Percentiles rank a stretch among this genome's conserved stretches.
phyloP scores from a whole-genome alignment of 2,329 filamentous ascomycete species.

The Coniochaeta sp. region DNA sequence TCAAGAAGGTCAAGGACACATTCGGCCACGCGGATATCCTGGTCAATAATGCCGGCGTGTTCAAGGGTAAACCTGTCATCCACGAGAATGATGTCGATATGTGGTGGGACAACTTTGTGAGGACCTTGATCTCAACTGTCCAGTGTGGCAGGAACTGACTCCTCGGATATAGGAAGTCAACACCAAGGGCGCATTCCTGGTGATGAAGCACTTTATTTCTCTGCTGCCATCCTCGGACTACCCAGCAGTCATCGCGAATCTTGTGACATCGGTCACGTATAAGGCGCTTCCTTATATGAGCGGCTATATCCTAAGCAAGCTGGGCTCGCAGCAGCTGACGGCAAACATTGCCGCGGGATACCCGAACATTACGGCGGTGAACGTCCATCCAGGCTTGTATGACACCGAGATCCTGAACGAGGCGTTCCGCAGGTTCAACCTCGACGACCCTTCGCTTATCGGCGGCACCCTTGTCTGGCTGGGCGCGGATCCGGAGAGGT shows the following conservation, averaged over 20 bases:
- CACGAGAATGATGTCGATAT: constrained; percentile 7
- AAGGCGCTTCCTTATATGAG: constrained; percentile 13
- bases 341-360: constrained; percentile 23
- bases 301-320: constrained; percentile 24
- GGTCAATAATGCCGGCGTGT: constrained; percentile 10
- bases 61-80: constrained; percentile 6
- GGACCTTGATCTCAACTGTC: constrained; percentile 2
- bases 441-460: constrained; percentile 5
- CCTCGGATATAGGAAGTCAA: constrained; percentile 3
- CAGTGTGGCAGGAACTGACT: neutral
- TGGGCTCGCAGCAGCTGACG: constrained; percentile 21
- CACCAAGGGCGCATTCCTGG: constrained; percentile 4
- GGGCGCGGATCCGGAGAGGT: constrained; percentile 3
- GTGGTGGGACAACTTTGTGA: constrained; percentile 13
- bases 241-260: constrained; percentile 18
- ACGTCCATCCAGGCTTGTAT: constrained; percentile 25
- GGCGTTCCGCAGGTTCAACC: constrained; percentile 1
- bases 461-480: constrained; percentile 7
- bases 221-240: constrained; percentile 4
- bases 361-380: constrained; percentile 22
- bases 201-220: constrained; percentile 2
- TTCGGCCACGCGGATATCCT: constrained; percentile 13
- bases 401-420: constrained; percentile 20
- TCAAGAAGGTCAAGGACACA: constrained; percentile 6
- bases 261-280: constrained; percentile 15